Percentiles rank a stretch among this genome's conserved stretches.
These are phyloP conservation scores for Sporothrix globosa DNA, from an alignment of 2,329 filamentous ascomycete species.

Conservation along the genomic window DNA sequence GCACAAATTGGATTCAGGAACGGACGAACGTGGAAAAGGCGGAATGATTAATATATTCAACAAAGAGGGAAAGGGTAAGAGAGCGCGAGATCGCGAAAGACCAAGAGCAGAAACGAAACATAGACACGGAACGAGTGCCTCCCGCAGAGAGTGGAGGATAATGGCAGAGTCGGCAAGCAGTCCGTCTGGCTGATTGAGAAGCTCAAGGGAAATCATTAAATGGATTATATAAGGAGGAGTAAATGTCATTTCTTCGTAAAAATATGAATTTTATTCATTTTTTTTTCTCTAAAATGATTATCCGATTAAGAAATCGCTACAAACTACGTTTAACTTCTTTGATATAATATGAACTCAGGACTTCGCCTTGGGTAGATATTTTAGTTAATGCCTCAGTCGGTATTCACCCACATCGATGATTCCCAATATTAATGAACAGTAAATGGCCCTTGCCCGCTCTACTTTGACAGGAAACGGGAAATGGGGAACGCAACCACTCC, in stretches of 20 bases:
- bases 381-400: background rate
- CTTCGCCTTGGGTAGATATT: too few relatives aligned
- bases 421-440: constrained; percentile 1
- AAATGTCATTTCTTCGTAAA: too few relatives aligned
- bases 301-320: too few relatives aligned
- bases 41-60: constrained; percentile 6
- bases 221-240: too few relatives aligned
- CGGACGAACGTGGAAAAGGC: background rate
- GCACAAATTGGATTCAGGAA: constrained; percentile 1
- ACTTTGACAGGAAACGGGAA: background rate
- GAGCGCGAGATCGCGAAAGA: background rate
- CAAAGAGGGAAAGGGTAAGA: background rate
- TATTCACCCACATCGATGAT: background rate
- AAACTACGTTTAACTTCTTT: too few relatives aligned
- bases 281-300: too few relatives aligned
- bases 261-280: too few relatives aligned
- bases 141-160: background rate
- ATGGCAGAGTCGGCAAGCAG: background rate
- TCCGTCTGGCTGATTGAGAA: background rate
- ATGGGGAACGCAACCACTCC: constrained; percentile 1
- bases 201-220: too few relatives aligned
- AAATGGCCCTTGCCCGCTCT: background rate
- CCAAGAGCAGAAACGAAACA: constrained; percentile 16
- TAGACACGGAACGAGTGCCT: background rate
- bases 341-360: too few relatives aligned